phyloP scores from a whole-genome alignment of 148 eudicot species.

The Oxyria digyna region DNA sequence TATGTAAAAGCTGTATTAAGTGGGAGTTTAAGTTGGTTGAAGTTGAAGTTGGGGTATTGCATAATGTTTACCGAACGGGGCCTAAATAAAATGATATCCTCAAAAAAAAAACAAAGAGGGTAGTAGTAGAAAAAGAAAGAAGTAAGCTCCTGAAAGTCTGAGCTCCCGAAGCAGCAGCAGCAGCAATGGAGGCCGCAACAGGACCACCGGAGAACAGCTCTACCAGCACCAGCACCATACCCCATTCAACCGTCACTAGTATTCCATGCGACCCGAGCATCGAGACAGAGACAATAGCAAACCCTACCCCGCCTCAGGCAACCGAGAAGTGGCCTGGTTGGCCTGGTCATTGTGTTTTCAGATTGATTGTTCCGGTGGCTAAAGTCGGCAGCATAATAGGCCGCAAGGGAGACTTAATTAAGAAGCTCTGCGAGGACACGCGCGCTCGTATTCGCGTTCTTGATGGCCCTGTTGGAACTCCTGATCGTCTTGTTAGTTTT shows the following conservation, averaged over 20 bases:
- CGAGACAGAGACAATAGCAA: slow-evolving; percentile 3
- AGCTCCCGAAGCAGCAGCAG: background rate
- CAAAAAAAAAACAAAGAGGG: too few species aligned
- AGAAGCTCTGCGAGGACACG: slow-evolving; percentile 52
- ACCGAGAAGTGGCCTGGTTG: slow-evolving; percentile 48
- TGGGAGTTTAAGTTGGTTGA: too few species aligned
- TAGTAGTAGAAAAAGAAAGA: too few species aligned
- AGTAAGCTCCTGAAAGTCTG: too few species aligned
- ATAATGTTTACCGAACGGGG: too few species aligned
- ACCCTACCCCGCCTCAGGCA: slow-evolving; percentile 1
- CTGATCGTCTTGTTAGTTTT: slow-evolving; percentile 40
- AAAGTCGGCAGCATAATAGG: slow-evolving; percentile 64
- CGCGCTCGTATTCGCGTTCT: slow-evolving; percentile 48
- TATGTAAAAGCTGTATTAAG: too few species aligned
- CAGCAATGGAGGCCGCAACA: slow-evolving; percentile 2
- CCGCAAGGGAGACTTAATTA: slow-evolving; percentile 51
- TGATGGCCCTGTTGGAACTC: slow-evolving; percentile 35
- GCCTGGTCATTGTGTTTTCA: slow-evolving; percentile 48
- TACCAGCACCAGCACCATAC: background rate
- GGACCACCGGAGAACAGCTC: slow-evolving; percentile 8
- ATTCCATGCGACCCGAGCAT: background rate
- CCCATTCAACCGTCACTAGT: background rate
- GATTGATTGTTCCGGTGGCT: slow-evolving; percentile 39
- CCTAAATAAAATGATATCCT: too few species aligned
- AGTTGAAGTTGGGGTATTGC: too few species aligned